Percentiles rank a stretch among this genome's conserved stretches.
These are phyloP conservation scores for Heteromeles arbutifolia DNA, from an alignment of 306 rosid genomes.

Conservation along the genomic window DNA sequence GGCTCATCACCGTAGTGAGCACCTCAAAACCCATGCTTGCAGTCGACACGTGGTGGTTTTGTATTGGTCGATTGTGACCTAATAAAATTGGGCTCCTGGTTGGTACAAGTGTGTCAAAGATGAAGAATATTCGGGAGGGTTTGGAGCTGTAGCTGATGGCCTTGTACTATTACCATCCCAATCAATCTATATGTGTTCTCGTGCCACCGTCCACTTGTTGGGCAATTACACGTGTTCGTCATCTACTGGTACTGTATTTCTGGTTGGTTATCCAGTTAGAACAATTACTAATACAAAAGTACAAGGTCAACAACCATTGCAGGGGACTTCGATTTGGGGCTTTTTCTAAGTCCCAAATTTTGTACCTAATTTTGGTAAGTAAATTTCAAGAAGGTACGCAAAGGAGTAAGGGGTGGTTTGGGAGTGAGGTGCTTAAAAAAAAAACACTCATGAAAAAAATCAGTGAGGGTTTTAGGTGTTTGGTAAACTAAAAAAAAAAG, in stretches of 20 bases:
- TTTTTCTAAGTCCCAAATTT: not conserved
- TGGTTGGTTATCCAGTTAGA: not conserved
- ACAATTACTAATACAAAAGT: not conserved
- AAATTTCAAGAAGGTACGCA: not conserved
- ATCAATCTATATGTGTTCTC: not conserved
- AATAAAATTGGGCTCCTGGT: not conserved
- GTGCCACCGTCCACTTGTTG: conserved; percentile 35
- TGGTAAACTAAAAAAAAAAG: no score
- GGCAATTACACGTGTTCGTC: conserved; percentile 15
- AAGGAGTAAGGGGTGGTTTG: no score
- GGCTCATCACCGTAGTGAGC: not conserved
- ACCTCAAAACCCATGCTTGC: not conserved
- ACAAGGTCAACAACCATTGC: not conserved
- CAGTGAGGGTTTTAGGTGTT: no score
- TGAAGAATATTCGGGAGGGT: not conserved
- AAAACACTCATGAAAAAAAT: no score
- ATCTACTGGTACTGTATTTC: not conserved
- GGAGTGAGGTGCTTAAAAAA: no score
- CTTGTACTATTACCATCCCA: not conserved
- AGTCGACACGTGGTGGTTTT: not conserved
- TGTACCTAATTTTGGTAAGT: not conserved
- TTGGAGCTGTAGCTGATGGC: not conserved
- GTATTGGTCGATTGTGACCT: not conserved
- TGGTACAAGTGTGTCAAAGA: not conserved
- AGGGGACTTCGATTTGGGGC: not conserved